Conservation (phyloP, 257 asterid species). For the Datura wrightii region DNA sequence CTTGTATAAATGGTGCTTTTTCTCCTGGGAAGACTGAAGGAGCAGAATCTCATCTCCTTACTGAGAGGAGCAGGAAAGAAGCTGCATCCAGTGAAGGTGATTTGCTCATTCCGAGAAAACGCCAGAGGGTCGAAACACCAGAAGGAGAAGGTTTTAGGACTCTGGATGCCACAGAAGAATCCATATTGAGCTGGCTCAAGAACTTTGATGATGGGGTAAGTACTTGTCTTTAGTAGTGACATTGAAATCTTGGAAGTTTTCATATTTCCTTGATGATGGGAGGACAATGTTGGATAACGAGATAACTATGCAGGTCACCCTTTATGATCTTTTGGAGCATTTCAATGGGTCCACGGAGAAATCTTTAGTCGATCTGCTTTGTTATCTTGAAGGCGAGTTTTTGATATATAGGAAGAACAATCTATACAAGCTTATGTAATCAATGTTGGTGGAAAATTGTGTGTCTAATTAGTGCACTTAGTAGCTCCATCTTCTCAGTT, state of each 20-base stretch:
- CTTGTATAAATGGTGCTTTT: slow-evolving; percentile 26
- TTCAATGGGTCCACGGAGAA: slow-evolving; percentile 69
- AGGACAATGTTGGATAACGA: slow-evolving; percentile 9
- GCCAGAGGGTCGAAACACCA: slow-evolving; percentile 58
- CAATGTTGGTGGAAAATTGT: too few species aligned
- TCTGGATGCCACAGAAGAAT: slow-evolving; percentile 57
- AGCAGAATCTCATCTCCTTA: slow-evolving; percentile 33
- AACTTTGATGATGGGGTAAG: slow-evolving; percentile 75
- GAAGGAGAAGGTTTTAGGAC: slow-evolving; percentile 37
- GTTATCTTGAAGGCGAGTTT: slow-evolving; percentile 74
- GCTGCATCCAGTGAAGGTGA: slow-evolving; percentile 36
- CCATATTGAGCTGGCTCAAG: slow-evolving; percentile 62
- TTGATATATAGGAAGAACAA: slow-evolving; percentile 60
- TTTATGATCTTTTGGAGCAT: slow-evolving; percentile 63
- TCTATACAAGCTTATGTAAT: too few species aligned
- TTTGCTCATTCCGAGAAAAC: slow-evolving; percentile 48
- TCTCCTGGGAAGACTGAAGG: slow-evolving; percentile 33
- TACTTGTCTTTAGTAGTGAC: slow-evolving; percentile 28
- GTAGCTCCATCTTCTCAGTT: too few species aligned
- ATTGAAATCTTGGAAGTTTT: not conserved
- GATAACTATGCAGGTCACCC: slow-evolving; percentile 58
- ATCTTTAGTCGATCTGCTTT: slow-evolving; percentile 54
- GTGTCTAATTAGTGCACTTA: too few species aligned
- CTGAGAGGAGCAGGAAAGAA: slow-evolving; percentile 34
- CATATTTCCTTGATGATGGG: not conserved